phyloP scores from a whole-genome alignment of 768 basidiomycete species.

The Amanita inopinata region DNA sequence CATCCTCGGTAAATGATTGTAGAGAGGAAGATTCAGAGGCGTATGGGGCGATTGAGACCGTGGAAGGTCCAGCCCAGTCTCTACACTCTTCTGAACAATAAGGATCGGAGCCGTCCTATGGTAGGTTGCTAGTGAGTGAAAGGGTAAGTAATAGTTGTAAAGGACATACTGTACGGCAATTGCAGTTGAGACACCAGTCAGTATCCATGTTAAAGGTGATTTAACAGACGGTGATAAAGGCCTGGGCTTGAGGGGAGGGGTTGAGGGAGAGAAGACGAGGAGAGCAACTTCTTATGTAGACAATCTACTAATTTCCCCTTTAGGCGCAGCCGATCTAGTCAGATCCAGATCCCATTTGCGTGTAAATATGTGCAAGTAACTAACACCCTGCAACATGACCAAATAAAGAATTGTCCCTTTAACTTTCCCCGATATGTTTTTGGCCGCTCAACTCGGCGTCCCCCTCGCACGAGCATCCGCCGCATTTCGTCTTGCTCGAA shows the following conservation, averaged over 20 bases:
- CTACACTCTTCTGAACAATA: slow-evolving; percentile 47
- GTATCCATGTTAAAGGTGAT: slow-evolving; percentile 41
- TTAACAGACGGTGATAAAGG: slow-evolving; percentile 5
- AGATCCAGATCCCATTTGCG: slow-evolving; percentile 1
- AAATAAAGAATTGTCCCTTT: too few species aligned
- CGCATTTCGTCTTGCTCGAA: too few species aligned
- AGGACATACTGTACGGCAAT: slow-evolving; percentile 40
- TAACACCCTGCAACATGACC: too few species aligned
- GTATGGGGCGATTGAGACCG: slow-evolving; percentile 6
- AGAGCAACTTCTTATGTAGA: slow-evolving; percentile 14
- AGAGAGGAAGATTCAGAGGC: slow-evolving; percentile 2
- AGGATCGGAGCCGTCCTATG: slow-evolving; percentile 24
- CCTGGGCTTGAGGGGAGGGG: slow-evolving; percentile 13
- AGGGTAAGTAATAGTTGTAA: slow-evolving; percentile 4
- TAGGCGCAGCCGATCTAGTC: not conserved
- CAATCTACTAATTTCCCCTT: slow-evolving; percentile 8
- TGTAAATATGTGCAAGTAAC: slow-evolving; percentile 1
- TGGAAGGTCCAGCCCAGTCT: slow-evolving; percentile 21
- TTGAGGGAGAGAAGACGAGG: slow-evolving; percentile 13
- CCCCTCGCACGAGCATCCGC: not conserved
- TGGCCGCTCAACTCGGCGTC: not conserved
- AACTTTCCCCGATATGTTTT: not conserved
- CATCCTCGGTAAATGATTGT: slow-evolving; percentile 17
- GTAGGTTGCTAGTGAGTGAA: slow-evolving; percentile 12
- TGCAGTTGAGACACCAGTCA: slow-evolving; percentile 66